Evolutionary conservation across 2,329 filamentous ascomycete species (phyloP), one percentile per base, ranked within the genome.

Genomic region (Phialophora macrospora): DNA sequence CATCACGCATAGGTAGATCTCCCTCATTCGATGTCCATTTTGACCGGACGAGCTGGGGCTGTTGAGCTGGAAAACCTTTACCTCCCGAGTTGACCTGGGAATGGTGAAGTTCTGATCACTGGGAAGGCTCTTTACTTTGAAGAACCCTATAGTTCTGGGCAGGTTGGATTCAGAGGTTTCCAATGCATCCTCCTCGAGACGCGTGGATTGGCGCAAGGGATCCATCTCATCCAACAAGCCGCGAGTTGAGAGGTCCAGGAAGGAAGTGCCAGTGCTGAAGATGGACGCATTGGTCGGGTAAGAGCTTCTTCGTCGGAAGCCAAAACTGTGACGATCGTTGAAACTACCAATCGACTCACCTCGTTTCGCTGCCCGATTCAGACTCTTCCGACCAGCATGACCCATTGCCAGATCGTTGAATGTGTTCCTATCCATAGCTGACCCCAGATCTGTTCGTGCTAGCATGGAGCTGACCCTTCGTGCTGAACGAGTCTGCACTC

Each of bases 391-490:
- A 72, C 62, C 78, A 74, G 59, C 75, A 77, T 77, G 81, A 71
- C 79, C 81, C 61, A 81, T 81, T 17, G 86, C 84, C 66, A 88
- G 85, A 56, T 97, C 93, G 30, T 88, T 85, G 74, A 96, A 96
- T n/a, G 88, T 85, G 0, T 88, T 84, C 72, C 91, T 85, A 71
- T 96, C 93, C 70, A 94, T 91, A 17, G 90, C 95, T 9, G 91
- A 89, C 0, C 92, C 94, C 22, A 97, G 81, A 75, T 97, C 94
- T 34, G 91, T 90, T 73, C 94, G 85, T 17, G 93, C 93, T 60
- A 97, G 83, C 79, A 97, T 85, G 17, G 94, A 98, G 80, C 95
- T 99, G 28, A 98, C 90, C 58, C 95, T 87, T 51, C 95, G 87
- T n/a, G 86, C 87, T 51, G 86, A 84, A 68, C 84, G 84, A n/a